Base-by-base conservation (phyloP, 208 protist genomes). In the Crithidia thermophila region DNA sequence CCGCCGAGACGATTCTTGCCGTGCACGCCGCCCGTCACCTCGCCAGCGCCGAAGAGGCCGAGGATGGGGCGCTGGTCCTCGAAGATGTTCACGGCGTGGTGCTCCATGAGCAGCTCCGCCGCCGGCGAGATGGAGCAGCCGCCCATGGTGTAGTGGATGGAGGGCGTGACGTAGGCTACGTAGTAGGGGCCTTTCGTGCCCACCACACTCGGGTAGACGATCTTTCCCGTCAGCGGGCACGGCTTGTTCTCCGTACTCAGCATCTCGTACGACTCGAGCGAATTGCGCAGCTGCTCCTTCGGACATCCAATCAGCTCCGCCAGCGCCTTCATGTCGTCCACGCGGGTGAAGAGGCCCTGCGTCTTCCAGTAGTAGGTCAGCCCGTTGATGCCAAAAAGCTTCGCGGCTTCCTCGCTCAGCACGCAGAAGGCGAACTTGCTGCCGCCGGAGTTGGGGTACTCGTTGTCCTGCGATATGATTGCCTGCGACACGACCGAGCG, bases 61-160 rank as follows among this genome's bases (percentile, higher is more conserved):
- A 57, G 66, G 57, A 99, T 95, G 33, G 84, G 84, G 8, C 75
- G 61, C 31, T 58, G 53, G 21, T 80, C 62, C 34, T 71, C 75
- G 37, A 86, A 75, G 30, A 83, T 46, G 63, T 72, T 75, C 20
- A 71, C 43, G 18, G 42, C 33, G 47, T 64, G 52, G 28, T 77
- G n/a, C 37, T 77, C 75, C 37, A 67, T 65, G 45, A 98, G 82
- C 43, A 98, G 78, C 52, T 88, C 75, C 9, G 80, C 90, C 3
- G 91, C 51, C 3, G 79, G 46, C 50, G 90, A 90, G 66, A 99
- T 97, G 42, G 73, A 55, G 49, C 97, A 72, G 42, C 98, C 98
- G 52, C 98, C 98, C 97, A 98, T 98, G 10, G 85, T 97, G 88
- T 99, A 99, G 82, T 99, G 98, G 70, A 99, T 91, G 4, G 82